phyloP scores from a whole-genome alignment of 495 filamentous ascomycete genomes.

The Aspergillus heteromorphus region DNA sequence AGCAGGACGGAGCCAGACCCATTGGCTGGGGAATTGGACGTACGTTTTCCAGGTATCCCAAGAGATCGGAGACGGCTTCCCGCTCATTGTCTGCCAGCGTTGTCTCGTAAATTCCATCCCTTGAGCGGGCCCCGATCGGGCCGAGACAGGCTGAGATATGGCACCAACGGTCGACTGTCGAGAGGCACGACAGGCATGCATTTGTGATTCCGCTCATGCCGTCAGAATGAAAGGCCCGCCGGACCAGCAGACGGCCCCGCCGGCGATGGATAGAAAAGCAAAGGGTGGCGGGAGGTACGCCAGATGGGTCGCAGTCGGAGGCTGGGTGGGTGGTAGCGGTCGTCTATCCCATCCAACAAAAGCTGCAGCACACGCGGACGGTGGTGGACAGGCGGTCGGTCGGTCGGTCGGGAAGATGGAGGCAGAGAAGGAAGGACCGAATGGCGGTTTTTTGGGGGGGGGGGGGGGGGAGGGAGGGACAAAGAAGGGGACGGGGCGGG shows the following conservation, averaged over 20 bases:
- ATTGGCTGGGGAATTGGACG: conserved; percentile 17
- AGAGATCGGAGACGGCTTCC: conserved; percentile 92
- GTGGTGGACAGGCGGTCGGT: conserved; percentile 1
- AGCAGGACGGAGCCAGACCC: too few relatives aligned
- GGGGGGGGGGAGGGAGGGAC: too few relatives aligned
- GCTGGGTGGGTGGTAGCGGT: background rate
- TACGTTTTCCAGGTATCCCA: conserved; percentile 96
- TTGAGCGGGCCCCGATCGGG: conserved; percentile 64
- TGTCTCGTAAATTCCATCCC: conserved; percentile 92
- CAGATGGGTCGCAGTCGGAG: conserved; percentile 2
- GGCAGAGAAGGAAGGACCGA: conserved; percentile 8
- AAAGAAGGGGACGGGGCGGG: conserved; percentile 9
- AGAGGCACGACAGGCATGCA: conserved; percentile 41
- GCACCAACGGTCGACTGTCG: conserved; percentile 43
- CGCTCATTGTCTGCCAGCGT: conserved; percentile 93
- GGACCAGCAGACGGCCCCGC: conserved; percentile 25
- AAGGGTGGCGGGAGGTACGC: conserved; percentile 12
- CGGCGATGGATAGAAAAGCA: conserved; percentile 14
- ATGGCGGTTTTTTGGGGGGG: too few relatives aligned
- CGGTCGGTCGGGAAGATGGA: background rate
- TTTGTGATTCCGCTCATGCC: conserved; percentile 41
- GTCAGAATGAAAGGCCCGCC: conserved; percentile 26
- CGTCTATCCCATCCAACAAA: background rate
- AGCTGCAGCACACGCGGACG: background rate
- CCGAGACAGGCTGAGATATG: conserved; percentile 44